Base-by-base conservation (phyloP, 176 grass and related monocot genomes). In the Oryza meridionalis region DNA sequence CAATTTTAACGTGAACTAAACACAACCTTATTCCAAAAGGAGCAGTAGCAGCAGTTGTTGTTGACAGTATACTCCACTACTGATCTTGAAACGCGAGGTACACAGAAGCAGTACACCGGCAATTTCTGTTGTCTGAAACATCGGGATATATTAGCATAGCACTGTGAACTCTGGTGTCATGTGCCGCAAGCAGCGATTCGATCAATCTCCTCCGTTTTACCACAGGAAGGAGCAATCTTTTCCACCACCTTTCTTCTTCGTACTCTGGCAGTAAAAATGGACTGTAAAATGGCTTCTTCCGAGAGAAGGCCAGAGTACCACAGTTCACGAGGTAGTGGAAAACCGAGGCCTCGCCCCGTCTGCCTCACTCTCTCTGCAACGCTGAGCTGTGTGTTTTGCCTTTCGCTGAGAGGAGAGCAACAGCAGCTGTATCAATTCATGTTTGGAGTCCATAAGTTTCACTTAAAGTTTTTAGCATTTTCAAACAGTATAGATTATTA, bases 241-340 rank as follows among this genome's bases (percentile, higher is more conserved):
- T 13, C 13, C 17, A 13, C 1, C 73, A 4, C 7, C 29, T 76
- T 76, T 35, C 29, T 33, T 13, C 10, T 5, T 22, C 35, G 49
- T 5, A 35, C 32, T 42, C 6, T 2, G 55, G 53, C 53, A 4
- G 21, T 64, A 59, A 40, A 45, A 77, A 16, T 32, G n/a, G n/a
- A 62, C 51, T 16, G 53, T 58, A 68, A 44, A 38, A 50, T 29
- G n/a, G 82, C 65, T 77, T 77, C 65, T 77, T 77, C 65, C 27
- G 43, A 65, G 69, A n/a, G 61, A 58, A 76, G 70, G 25, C 46
- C 17, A 47, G 70, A 75, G 76, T 77, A 63, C 9, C 65, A 65
- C 73, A n/a, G 0, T n/a, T 16, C 32, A 19, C 67, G 27, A 78
- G 27, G 67, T 53, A 43, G 29, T 51, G 38, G 79, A 62, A 65